Evolutionary conservation across 2,329 filamentous ascomycete species (phyloP), one percentile per base, ranked within the genome.

Genomic region (Pestalotiopsis sp.): DNA sequence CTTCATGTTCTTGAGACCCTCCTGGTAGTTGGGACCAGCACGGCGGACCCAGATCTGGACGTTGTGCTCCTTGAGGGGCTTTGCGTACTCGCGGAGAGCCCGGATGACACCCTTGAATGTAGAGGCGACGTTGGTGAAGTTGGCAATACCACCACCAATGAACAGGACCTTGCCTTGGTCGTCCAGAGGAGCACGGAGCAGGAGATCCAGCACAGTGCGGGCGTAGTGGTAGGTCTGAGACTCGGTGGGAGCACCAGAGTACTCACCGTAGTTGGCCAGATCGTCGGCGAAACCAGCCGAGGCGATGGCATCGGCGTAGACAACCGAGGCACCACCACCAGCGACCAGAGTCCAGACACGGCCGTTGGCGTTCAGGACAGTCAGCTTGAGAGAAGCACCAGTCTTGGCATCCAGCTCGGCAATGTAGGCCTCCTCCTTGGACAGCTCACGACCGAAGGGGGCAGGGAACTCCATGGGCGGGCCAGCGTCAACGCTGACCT

Each of bases 1-100:
- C 90, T 98, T 98, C 90, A 99, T 98, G 90, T 98, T 99, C 91
- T 97, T 98, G 74, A 99, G 92, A 85, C 96, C 96, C 86, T 99
- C 96, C 85, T 99, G 96, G 90, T 97, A 99, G 89, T 99, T 99
- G 83, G 96, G 96, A 70, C 96, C 94, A 66, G 96, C 89, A 83
- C 89, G 88, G 78, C 90, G 87, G 72, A 98, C 95, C 96, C 95
- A 98, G 87, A 98, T 98, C 85, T 97, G 92, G 74, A 96, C 93
- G 79, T 97, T 97, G 91, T 99, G 96, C 89, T 99, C 96, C 80
- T 90, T 90, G 75, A 99, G 90, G 73, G 92, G 88, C 72, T 91
- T 90, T 70, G 95, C 89, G 76, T 95, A 94, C 84, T 98, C 96
- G 74, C 95, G 91, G 74, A 99, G 90, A 70, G 96, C 96, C 76